Evolutionary conservation across 2,329 filamentous ascomycete genomes (phyloP).

Genomic region (Colletotrichum plurivorum): DNA sequence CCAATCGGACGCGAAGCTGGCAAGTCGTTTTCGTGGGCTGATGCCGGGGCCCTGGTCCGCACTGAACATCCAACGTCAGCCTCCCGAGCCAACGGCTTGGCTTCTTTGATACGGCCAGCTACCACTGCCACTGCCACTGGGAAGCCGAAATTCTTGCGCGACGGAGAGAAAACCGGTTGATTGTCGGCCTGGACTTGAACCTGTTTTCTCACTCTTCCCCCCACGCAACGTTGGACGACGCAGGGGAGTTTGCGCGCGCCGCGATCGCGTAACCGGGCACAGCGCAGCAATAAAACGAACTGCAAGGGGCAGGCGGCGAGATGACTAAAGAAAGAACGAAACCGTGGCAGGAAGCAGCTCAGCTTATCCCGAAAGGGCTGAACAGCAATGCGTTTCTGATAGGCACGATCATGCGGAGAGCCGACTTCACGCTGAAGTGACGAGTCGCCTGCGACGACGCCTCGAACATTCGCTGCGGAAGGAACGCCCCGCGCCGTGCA

Average conservation of each 20-base stretch:
- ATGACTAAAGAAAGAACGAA: not conserved
- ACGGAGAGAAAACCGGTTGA: no score
- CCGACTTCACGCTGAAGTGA: slow-evolving; percentile 19
- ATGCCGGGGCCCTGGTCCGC: slow-evolving; percentile 1
- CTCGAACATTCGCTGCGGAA: slow-evolving; percentile 3
- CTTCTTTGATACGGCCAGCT: no score
- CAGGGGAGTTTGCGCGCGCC: slow-evolving; percentile 1
- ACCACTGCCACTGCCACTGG: not conserved
- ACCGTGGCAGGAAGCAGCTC: not conserved
- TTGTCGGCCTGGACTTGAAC: no score
- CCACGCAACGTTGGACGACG: slow-evolving; percentile 8
- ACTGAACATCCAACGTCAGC: slow-evolving; percentile 12
- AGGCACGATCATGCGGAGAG: slow-evolving; percentile 36
- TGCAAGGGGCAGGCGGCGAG: slow-evolving; percentile 26
- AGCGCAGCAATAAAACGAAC: not conserved
- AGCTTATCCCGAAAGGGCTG: slow-evolving; percentile 2
- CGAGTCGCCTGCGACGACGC: not conserved
- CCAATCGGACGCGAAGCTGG: slow-evolving; percentile 1
- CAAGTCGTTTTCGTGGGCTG: slow-evolving; percentile 28
- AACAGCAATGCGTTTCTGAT: slow-evolving; percentile 25
- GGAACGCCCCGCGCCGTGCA: slow-evolving; percentile 10
- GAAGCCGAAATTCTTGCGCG: not conserved
- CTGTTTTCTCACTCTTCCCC: not conserved
- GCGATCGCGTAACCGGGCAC: slow-evolving; percentile 29
- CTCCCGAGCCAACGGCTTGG: slow-evolving; percentile 3